phyloP scores from a whole-genome alignment of 345 rosid genomes.

The Rhodamnia argentea region DNA sequence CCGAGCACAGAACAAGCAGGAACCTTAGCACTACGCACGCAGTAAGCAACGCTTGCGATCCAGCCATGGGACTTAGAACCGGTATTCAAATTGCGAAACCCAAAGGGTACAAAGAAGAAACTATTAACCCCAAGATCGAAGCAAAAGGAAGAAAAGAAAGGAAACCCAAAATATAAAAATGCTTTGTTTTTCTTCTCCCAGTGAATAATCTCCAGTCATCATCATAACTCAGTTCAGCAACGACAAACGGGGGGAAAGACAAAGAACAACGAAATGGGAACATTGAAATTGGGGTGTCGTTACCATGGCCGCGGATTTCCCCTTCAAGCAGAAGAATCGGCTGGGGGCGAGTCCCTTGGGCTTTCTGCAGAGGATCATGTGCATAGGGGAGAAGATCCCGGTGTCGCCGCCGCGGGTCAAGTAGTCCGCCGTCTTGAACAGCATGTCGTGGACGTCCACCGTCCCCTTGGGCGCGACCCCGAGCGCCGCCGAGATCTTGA shows the following conservation, averaged over 20 bases:
- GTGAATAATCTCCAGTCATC: background rate
- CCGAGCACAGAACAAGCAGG: background rate
- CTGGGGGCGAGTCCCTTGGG: conserved; percentile 21
- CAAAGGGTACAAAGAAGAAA: background rate
- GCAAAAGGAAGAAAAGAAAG: background rate
- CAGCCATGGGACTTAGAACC: background rate
- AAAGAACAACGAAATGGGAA: background rate
- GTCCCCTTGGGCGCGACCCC: conserved; percentile 92
- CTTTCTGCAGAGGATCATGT: conserved; percentile 87
- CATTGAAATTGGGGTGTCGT: background rate
- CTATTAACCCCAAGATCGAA: background rate
- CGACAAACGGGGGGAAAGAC: background rate
- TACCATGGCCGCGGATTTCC: background rate
- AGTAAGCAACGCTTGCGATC: background rate
- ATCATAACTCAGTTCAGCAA: background rate
- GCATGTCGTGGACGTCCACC: conserved; percentile 92
- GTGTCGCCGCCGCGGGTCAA: conserved; percentile 76
- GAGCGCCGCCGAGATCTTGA: conserved; percentile 54
- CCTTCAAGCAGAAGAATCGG: background rate
- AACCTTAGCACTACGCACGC: background rate
- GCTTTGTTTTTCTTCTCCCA: background rate
- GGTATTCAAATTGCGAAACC: background rate
- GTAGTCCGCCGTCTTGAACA: conserved; percentile 72
- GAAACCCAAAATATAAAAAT: background rate
- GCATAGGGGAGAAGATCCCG: conserved; percentile 93